phyloP scores from a whole-genome alignment of 768 basidiomycete species.

The Serendipita indica region DNA sequence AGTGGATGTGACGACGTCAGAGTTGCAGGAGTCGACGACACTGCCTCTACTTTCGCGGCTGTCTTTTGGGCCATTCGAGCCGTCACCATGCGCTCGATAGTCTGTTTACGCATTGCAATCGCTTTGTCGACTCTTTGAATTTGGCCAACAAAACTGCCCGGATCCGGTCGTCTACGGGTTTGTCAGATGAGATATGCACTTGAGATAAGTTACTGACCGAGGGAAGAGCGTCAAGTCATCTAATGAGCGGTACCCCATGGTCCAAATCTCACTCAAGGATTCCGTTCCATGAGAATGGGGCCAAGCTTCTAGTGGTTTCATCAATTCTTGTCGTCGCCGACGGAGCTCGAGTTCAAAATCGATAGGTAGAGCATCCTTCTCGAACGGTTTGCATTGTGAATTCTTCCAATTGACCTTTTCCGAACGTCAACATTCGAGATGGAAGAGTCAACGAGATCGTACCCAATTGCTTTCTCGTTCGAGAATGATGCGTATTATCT shows the following conservation, averaged over 20 bases:
- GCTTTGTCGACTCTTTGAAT: conserved; percentile 49
- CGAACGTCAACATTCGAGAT: not conserved
- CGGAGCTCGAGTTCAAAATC: conserved; percentile 46
- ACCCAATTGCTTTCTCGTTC: conserved; percentile 80
- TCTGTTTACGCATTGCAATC: conserved; percentile 34
- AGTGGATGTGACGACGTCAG: conserved; percentile 60
- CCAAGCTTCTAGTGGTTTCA: conserved; percentile 46
- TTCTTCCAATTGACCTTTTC: conserved; percentile 65
- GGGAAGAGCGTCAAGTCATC: conserved; percentile 48
- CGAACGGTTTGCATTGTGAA: conserved; percentile 63
- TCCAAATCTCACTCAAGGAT: conserved; percentile 68
- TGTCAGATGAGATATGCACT: conserved; percentile 9
- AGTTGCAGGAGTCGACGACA: conserved; percentile 26
- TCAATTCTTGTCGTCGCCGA: conserved; percentile 36
- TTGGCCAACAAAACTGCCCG: conserved; percentile 60
- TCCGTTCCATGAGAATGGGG: conserved; percentile 50
- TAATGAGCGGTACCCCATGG: conserved; percentile 58
- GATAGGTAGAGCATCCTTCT: conserved; percentile 50
- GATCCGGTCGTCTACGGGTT: conserved; percentile 44
- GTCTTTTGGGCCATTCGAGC: conserved; percentile 16
- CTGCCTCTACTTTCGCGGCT: conserved; percentile 20
- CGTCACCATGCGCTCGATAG: conserved; percentile 13
- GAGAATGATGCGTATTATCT: conserved; percentile 54
- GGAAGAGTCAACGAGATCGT: not conserved
- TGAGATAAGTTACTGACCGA: conserved; percentile 32